Evolutionary conservation across 140 eudicot species (phyloP).

Genomic region (Cichorium intybus): DNA sequence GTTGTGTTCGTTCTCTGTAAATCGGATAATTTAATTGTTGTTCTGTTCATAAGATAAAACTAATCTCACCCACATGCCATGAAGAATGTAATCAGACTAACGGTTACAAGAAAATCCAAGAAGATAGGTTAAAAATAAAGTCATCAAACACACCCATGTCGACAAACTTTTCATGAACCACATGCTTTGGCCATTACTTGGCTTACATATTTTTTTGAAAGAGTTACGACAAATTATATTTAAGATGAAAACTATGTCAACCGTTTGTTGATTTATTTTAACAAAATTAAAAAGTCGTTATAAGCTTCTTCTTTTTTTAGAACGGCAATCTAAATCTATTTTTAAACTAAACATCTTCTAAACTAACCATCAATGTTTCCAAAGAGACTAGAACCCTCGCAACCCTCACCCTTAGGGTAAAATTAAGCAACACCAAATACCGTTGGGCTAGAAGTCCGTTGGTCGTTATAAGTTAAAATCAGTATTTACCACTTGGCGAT

Average conservation of each 20-base stretch:
- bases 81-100: constrained; percentile 34
- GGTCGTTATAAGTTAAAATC: too few species aligned
- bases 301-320: too few species aligned
- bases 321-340: too few species aligned
- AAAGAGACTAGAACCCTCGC: too few species aligned
- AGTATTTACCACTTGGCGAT: too few species aligned
- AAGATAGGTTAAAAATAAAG: constrained; percentile 40
- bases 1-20: constrained; percentile 30
- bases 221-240: too few species aligned
- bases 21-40: constrained; percentile 12
- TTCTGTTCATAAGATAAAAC: constrained; percentile 12
- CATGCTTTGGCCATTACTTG: constrained; percentile 24
- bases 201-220: not conserved
- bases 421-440: too few species aligned
- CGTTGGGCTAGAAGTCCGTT: too few species aligned
- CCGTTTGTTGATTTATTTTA: not conserved
- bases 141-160: constrained; percentile 32
- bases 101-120: constrained; percentile 39
- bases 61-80: constrained; percentile 19
- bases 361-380: too few species aligned
- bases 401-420: too few species aligned
- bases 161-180: constrained; percentile 47
- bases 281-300: too few species aligned
- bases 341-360: too few species aligned
- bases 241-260: not conserved